phyloP scores from a whole-genome alignment of 176 grass and related monocot genomes.

The Bolboschoenus planiculmis region DNA sequence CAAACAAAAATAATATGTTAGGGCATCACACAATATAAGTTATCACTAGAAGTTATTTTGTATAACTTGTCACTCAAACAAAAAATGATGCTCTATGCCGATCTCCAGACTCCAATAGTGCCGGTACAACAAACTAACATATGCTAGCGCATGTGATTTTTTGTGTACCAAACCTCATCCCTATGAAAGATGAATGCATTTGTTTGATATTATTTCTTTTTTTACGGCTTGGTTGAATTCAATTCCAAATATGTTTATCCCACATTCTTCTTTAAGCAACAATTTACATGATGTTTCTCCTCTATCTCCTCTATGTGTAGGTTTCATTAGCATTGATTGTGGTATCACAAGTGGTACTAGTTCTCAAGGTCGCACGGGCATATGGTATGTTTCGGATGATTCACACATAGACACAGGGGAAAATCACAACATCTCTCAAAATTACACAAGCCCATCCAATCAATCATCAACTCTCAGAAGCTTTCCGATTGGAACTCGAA shows the following conservation, averaged over 20 bases:
- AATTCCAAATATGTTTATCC: background rate
- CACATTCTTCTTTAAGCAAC: background rate
- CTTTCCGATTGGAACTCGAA: constrained; percentile 39
- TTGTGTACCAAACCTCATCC: background rate
- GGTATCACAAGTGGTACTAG: constrained; percentile 26
- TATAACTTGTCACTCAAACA: no score
- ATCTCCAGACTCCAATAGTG: no score
- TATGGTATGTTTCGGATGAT: constrained; percentile 16
- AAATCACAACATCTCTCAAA: constrained; percentile 23
- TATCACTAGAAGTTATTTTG: no score
- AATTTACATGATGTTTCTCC: background rate
- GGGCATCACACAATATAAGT: no score
- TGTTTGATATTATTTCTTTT: background rate
- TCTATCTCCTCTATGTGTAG: constrained; percentile 6
- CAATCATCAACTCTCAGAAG: constrained; percentile 26
- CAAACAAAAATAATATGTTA: no score
- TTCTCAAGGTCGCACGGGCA: constrained; percentile 22
- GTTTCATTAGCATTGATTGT: constrained; percentile 61
- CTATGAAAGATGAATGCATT: background rate
- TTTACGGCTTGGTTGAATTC: background rate
- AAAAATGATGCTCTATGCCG: no score
- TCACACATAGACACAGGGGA: constrained; percentile 35
- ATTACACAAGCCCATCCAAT: background rate
- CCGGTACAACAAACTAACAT: no score
- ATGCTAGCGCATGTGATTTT: no score